phyloP scores from a whole-genome alignment of 1,139 yeast species.

The Yamadazyma spencermartinsiae region DNA sequence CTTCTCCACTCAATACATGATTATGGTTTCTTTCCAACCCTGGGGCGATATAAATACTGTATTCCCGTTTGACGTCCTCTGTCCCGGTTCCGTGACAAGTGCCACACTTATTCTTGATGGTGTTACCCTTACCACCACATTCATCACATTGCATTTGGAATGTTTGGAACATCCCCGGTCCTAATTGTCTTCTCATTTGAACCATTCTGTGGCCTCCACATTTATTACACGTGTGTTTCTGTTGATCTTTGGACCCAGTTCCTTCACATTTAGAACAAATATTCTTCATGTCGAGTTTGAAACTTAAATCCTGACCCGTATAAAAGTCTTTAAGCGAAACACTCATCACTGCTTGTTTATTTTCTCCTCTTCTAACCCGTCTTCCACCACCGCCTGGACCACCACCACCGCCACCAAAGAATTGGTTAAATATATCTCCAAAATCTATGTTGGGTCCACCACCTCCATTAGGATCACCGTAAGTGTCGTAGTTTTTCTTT shows the following conservation, averaged over 20 bases:
- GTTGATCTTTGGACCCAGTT: conserved; percentile 79
- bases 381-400: conserved; percentile 35
- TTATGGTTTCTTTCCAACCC: conserved; percentile 67
- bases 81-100: conserved; percentile 74
- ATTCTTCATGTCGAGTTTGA: conserved; percentile 69
- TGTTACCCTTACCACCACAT: conserved; percentile 78
- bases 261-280: conserved; percentile 80
- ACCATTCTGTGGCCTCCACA: conserved; percentile 79
- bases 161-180: conserved; percentile 88
- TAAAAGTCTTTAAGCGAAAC: conserved; percentile 67
- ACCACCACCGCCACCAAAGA: conserved; percentile 69
- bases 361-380: conserved; percentile 60
- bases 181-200: conserved; percentile 71
- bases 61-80: conserved; percentile 53
- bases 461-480: conserved; percentile 77
- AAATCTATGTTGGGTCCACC: conserved; percentile 47
- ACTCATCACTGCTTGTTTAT: conserved; percentile 57
- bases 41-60: conserved; percentile 62
- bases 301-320: conserved; percentile 62
- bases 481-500: conserved; percentile 69
- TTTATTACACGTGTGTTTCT: conserved; percentile 57
- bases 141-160: conserved; percentile 75
- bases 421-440: conserved; percentile 69
- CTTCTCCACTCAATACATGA: conserved; percentile 69
- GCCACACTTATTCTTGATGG: conserved; percentile 62